Base-by-base conservation (phyloP, 192 early-diverging fungal species). In the Rhizoclosmatium sp. region DNA sequence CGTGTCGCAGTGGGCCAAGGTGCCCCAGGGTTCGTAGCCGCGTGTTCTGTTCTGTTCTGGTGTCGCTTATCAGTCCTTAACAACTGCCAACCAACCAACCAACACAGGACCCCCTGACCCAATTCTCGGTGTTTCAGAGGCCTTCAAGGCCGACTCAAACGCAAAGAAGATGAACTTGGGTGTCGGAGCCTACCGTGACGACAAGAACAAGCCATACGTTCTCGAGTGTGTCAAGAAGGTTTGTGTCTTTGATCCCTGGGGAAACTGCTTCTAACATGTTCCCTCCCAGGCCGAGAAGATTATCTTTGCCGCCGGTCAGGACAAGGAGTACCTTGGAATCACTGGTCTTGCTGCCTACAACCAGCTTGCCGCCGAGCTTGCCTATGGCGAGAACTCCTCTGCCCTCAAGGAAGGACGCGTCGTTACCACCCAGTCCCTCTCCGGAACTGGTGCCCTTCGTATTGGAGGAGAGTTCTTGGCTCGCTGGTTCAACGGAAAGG, bases 251-350 rank as follows among this genome's bases (percentile, higher is more conserved):
- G 10, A 41, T 12, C 19, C 64, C 19, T n/a, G 14, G 2, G 54
- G 14, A 14, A 40, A 14, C 41, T 69, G 49, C 23, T 45, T 60
- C 21, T 59, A 12, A 4, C 40, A 23, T 59, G 44, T 73, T 47
- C n/a, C 47, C 1, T 9, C 42, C 47, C 85, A 95, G 92, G 98
- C 96, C 60, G 98, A 98, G 85, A 78, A 87, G 59, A 85, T 86
- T 65, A 87, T 99, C 69, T 80, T 92, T 47, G 78, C 88, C 9
- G 87, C 89, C 60, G 23, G 77, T 49, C 87, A 95, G 44, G 94
- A 97, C 89, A 97, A 99, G 87, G 98, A 99, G 90, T 99, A 99
- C 75, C 92, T 96, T 80, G 92, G 93, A 47, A 99, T 99, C 79
- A 96, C 94, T 45, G 98, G 98, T 83, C 87, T 96, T 49, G 85